Base-by-base conservation (phyloP, 1,284 basidiomycete species). In the Tilletiaria anomala region DNA sequence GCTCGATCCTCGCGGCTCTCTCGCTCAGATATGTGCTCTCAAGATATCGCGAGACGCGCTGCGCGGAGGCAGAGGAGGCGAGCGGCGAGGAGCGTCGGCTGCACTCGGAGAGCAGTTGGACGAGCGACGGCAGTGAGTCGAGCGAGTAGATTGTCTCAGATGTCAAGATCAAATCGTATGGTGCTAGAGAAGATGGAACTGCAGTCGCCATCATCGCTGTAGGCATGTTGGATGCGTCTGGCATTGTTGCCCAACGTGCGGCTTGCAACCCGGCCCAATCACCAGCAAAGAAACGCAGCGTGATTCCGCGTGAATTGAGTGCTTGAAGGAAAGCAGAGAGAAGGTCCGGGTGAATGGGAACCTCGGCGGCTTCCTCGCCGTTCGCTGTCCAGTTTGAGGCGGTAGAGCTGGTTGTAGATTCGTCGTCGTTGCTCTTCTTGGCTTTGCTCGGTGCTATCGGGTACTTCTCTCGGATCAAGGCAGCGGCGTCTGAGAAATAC, bases 101-200 rank as follows among this genome's bases (percentile, higher is more conserved):
- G 14, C 58, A 55, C 6, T 40, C 36, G 21, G 57, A 49, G 4
- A 77, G 54, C 1, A 76, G 70, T 20, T 70, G 59, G 11, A 87
- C 70, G 17, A 94, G 71, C n/a, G 78, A 70, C 0, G 71, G 71
- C 0, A 93, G 72, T 45, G 77, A 81, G 0, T 78, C 75, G 19
- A 75, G 70, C 8, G 78, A 73, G 62, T 97, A 96, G 21, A 94
- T 86, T 17, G 91, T 96, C 70, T 97, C 91, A 16, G 84, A 83
- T 0, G 85, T 87, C 35, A 96, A 69, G 1, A 91, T 70, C 36
- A 91, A 50, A 54, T 86, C 76, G 65, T 83, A 87, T 22, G 16
- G 44, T 38, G 48, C 45, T 32, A 40, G 50, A 6, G 26, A n/a
- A n/a, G n/a, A n/a, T n/a, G n/a, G n/a, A n/a, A n/a, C n/a, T n/a